phyloP scores from a whole-genome alignment of 2,329 filamentous ascomycete species.

The Huntiella savannae region DNA sequence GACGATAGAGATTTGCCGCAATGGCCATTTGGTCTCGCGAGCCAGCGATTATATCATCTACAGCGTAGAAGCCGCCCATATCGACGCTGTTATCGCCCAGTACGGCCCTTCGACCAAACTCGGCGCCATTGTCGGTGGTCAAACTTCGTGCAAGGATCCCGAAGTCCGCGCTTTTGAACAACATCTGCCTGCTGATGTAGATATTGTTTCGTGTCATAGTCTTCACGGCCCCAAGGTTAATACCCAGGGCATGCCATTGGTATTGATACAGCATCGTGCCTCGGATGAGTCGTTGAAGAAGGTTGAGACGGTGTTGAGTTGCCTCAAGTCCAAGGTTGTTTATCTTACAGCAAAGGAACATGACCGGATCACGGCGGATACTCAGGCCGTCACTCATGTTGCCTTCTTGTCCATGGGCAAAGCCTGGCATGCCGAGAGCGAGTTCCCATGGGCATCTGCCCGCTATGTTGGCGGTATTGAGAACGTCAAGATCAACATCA shows the following conservation, averaged over 20 bases:
- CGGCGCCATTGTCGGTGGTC: conserved; percentile 85
- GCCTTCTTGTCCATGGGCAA: conserved; percentile 96
- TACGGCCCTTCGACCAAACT: conserved; percentile 93
- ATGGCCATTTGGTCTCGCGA: conserved; percentile 89
- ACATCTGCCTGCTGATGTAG: conserved; percentile 69
- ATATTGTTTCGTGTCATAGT: conserved; percentile 91
- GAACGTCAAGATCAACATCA: conserved; percentile 98
- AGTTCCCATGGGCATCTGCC: conserved; percentile 94
- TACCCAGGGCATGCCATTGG: conserved; percentile 72
- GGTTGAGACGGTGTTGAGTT: conserved; percentile 64
- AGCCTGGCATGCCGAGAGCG: conserved; percentile 84
- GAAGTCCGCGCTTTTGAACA: conserved; percentile 87
- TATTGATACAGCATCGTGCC: conserved; percentile 83
- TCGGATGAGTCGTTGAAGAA: conserved; percentile 56
- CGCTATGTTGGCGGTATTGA: conserved; percentile 95
- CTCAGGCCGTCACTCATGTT: conserved; percentile 92
- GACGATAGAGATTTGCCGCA: conserved; percentile 71
- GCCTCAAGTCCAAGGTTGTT: conserved; percentile 70
- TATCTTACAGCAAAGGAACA: conserved; percentile 74
- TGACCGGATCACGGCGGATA: conserved; percentile 94
- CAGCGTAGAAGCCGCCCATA: conserved; percentile 85
- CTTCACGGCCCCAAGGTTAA: conserved; percentile 86
- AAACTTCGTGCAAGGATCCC: conserved; percentile 95
- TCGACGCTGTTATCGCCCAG: conserved; percentile 67
- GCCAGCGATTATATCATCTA: conserved; percentile 98